Base-by-base conservation (phyloP, 164 flowering plant species). In the Nymphaea thermarum region DNA sequence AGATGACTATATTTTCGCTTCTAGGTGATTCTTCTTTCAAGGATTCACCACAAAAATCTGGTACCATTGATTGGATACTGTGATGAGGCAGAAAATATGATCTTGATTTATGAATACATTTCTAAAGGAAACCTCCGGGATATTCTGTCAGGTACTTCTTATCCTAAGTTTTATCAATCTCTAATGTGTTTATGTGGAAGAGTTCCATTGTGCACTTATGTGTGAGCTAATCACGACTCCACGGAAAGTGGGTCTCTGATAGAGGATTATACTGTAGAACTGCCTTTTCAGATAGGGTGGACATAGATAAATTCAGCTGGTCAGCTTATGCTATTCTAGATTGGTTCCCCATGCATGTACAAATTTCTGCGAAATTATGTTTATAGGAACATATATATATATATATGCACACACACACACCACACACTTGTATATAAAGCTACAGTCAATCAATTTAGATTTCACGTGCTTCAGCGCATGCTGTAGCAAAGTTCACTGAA, bases 81-180 rank as follows among this genome's bases (percentile, higher is more conserved):
- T 41, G 68, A 77, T 67, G 83, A 83, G 45, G 82, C 68, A 57
- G 57, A 43, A 3, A 65, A 77, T 67, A 59, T 74, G 75, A 84
- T 67, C 3, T 76, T 82, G 43, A 70, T 85, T n/a, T 81, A 83
- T 65, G 89, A 83, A 68, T 80, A 70, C 76, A 80, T 85, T 84
- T 68, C 81, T n/a, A 77, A 79, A 68, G 83, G 84, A 16, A 72
- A 82, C 70, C 76, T 83, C 4, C 44, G 44, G 60, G 72, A 45
- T 15, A 72, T 73, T 78, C 68, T 83, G 2, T 78, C 77, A 70
- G 87, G 80, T 80, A 66, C 55, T 47, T 47, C 12, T 47, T 47
- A 14, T 7, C 4, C 2, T 3, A 47, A 47, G 4, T 47, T 14
- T 47, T 25, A 25, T 25, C 36, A 25, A 25, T 25, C 36, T 25